phyloP scores from a whole-genome alignment of 306 rosid genomes.

The Styphnolobium japonicum region DNA sequence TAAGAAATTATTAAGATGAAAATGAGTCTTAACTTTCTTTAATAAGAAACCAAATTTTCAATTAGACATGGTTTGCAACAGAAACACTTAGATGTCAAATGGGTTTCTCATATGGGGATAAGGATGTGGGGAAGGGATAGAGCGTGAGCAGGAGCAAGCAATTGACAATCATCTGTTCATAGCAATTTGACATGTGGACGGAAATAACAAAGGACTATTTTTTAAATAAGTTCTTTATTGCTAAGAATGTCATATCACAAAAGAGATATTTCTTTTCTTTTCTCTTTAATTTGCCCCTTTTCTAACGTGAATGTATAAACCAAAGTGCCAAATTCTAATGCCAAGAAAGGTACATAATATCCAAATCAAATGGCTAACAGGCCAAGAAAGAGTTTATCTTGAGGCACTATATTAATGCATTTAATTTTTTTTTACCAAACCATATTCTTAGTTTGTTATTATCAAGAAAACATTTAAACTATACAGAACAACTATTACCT shows the following conservation, averaged over 20 bases:
- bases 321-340: neutral
- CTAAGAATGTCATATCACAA: neutral
- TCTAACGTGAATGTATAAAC: neutral
- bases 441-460: neutral
- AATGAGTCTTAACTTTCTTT: neutral
- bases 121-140: neutral
- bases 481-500: conserved; percentile 51
- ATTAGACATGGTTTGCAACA: neutral
- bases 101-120: neutral
- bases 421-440: neutral
- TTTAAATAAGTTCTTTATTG: neutral
- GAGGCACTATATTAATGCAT: neutral
- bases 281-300: neutral
- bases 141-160: neutral
- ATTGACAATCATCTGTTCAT: neutral
- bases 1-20: neutral
- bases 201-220: neutral
- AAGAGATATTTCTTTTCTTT: neutral
- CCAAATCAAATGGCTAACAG: neutral
- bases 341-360: neutral
- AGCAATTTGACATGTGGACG: neutral
- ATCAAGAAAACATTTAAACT: neutral
- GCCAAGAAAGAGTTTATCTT: conserved; percentile 3
- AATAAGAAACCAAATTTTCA: neutral
- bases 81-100: neutral